phyloP scores from a whole-genome alignment of 83 land plant species.

The Diphasiastrum complanatum region DNA sequence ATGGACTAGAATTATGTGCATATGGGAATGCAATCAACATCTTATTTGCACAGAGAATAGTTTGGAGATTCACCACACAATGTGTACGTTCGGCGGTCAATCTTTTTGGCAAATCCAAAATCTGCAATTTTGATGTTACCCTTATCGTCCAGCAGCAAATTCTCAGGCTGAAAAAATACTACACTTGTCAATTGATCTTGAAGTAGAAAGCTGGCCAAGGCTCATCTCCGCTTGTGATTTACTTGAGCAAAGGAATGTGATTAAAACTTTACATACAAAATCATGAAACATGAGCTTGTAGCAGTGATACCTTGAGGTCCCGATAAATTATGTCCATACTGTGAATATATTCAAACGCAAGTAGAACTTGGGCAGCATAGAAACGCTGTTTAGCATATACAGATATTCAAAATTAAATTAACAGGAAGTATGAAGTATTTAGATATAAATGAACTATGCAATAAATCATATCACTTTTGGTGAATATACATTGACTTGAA shows the following conservation, averaged over 20 bases:
- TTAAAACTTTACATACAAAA: not conserved
- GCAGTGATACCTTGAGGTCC: constrained; percentile 29
- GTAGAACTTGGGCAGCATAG: constrained; percentile 37
- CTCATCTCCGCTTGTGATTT: not conserved
- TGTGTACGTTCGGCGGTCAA: constrained; percentile 34
- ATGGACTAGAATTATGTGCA: not conserved
- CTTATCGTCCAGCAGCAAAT: constrained; percentile 37
- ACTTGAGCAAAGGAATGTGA: not conserved
- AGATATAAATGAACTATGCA: too few species aligned
- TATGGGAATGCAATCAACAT: too few species aligned
- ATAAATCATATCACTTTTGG: too few species aligned
- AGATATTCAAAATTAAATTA: too few species aligned
- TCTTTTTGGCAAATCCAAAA: constrained; percentile 40
- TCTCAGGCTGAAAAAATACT: constrained; percentile 30
- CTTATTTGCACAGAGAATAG: too few species aligned
- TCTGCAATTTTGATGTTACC: constrained; percentile 38
- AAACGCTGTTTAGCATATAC: too few species aligned
- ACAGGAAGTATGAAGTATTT: too few species aligned
- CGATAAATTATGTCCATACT: constrained; percentile 37
- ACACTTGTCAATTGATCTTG: not conserved
- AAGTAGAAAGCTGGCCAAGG: not conserved
- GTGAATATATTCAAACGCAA: constrained; percentile 33
- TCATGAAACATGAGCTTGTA: not conserved
- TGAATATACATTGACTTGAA: too few species aligned
- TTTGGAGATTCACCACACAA: constrained; percentile 26